These are phyloP conservation scores for Puccinia novopanici DNA, from an alignment of 1,284 basidiomycete species.

Conservation along the genomic window DNA sequence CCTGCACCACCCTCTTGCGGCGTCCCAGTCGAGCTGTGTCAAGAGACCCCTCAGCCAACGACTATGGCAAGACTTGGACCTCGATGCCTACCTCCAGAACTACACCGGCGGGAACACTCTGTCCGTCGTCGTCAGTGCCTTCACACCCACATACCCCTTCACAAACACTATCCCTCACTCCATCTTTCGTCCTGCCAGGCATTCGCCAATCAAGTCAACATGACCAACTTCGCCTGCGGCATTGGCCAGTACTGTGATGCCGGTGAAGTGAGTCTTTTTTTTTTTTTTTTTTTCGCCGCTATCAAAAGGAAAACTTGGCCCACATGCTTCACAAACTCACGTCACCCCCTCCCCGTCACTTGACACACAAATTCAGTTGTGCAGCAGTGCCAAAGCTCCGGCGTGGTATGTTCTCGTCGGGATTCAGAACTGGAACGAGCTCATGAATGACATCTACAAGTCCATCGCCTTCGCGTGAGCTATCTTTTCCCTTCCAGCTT, in stretches of 20 bases:
- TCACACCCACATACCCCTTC: background rate
- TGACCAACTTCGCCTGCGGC: slow-evolving; percentile 48
- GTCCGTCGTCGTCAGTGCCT: slow-evolving; percentile 36
- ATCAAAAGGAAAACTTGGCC: too few relatives aligned
- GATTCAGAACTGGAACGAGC: slow-evolving; percentile 49
- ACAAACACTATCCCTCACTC: too few relatives aligned
- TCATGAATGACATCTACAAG: slow-evolving; percentile 46
- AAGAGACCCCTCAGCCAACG: slow-evolving; percentile 44
- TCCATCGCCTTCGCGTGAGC: slow-evolving; percentile 39
- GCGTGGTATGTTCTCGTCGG: slow-evolving; percentile 49
- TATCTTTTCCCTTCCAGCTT: background rate
- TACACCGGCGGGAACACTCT: slow-evolving; percentile 46
- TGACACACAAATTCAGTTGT: slow-evolving; percentile 18
- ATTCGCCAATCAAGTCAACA: slow-evolving; percentile 45
- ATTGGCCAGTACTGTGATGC: slow-evolving; percentile 49
- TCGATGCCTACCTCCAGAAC: slow-evolving; percentile 34
- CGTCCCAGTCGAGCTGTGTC: slow-evolving; percentile 32
- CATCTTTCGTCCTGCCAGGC: slow-evolving; percentile 18
- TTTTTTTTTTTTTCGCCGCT: background rate
- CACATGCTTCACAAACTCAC: too few relatives aligned
- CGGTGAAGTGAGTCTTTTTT: slow-evolving; percentile 30
- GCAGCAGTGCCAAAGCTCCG: slow-evolving; percentile 40
- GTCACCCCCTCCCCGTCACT: background rate
- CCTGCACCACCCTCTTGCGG: background rate
- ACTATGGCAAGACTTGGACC: slow-evolving; percentile 44